Evolutionary conservation across 495 filamentous ascomycete species (phyloP), one percentile per base, ranked within the genome.

Genomic region (Penicillium samsonianum): DNA sequence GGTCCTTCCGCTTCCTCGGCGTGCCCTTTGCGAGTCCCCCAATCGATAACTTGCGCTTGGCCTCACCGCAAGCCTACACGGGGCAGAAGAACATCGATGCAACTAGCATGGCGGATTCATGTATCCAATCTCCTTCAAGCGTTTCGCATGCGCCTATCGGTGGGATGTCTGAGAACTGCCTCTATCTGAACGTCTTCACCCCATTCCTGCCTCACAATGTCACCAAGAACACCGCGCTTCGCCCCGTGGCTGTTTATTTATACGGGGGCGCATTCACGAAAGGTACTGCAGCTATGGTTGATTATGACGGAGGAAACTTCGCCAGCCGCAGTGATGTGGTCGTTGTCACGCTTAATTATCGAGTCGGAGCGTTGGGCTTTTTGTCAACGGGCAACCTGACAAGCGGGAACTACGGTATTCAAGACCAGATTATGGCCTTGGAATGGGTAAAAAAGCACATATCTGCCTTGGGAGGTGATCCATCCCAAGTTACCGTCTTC

Each of bases 401-500:
- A 0, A 71, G 63, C 2, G 75, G 76, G 5, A 74, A 68, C 60
- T 77, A 74, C 42, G 75, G 71, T 19, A 65, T 66, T 40, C 57
- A 61, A 4, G 75, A 78, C 49, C 71, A 77, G 58, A 75, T 78
- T 22, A 65, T 65, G 23, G 77, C 73, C 1, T 58, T 80, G 46
- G 54, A 78, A 61, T 84, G 81, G 81, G 76, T 82, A 1, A 72
- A 83, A 35, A 64, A 72, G 44, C 71, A 83, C 59, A 82, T 83
- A 53, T 60, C 64, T 25, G 67, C 79, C 6, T 75, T 84, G 33
- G 80, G 80, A 14, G 81, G 82, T 7, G 77, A 82, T 61, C 75
- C 77, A 12, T 60, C 62, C 17, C 69, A 73, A 2, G 75, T 82
- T 22, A 83, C 78, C 4, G 72, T 80, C 28, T 79, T 80, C 58